Conservation (phyloP, 2,329 filamentous ascomycete species). For the Colletotrichum endophyticum region DNA sequence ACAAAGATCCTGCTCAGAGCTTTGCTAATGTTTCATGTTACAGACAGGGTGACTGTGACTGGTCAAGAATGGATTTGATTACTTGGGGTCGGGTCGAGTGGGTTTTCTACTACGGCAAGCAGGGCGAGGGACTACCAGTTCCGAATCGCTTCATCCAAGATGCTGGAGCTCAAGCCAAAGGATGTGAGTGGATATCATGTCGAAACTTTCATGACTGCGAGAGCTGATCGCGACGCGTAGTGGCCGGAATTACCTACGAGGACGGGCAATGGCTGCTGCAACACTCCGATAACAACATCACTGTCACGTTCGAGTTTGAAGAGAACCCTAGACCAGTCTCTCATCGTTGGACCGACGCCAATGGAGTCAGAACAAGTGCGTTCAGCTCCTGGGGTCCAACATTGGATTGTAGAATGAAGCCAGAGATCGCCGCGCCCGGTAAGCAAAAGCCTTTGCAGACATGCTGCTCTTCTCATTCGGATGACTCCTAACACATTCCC, state of each 20-base stretch:
- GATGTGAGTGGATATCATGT: background rate
- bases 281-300: background rate
- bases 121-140: background rate
- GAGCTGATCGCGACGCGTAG: background rate
- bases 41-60: background rate
- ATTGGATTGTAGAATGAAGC: background rate
- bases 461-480: background rate
- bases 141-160: background rate
- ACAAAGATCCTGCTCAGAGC: rapidly evolving
- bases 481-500: background rate
- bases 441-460: background rate
- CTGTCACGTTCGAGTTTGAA: background rate
- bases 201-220: background rate
- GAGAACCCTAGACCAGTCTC: background rate
- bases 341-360: background rate
- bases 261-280: background rate
- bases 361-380: background rate
- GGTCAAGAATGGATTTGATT: background rate
- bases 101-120: background rate
- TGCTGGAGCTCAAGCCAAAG: background rate
- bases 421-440: background rate
- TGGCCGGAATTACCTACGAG: background rate
- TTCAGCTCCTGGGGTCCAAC: background rate
- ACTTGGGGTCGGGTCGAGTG: background rate
- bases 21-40: rapidly evolving